Conservation (phyloP, 768 basidiomycete genomes). For the Tricholomella constricta region DNA sequence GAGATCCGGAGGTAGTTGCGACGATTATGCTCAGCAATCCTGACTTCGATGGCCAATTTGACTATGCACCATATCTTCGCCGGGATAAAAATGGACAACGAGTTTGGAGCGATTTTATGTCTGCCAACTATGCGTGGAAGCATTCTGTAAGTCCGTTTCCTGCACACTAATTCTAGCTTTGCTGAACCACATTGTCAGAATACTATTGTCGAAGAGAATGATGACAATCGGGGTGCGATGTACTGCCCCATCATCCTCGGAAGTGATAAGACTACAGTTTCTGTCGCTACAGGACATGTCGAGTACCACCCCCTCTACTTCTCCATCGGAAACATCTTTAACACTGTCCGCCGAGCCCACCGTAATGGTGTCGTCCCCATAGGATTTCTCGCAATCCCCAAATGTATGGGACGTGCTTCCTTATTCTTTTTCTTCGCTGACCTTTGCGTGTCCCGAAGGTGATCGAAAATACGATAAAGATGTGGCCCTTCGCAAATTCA, state of each 20-base stretch:
- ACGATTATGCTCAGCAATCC: neutral
- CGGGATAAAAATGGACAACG: constrained; percentile 15
- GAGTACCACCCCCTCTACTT: too few species aligned
- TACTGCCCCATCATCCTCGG: constrained; percentile 37
- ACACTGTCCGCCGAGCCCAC: constrained; percentile 32
- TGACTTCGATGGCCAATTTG: constrained; percentile 15
- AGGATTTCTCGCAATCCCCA: constrained; percentile 11
- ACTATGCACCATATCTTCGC: constrained; percentile 19
- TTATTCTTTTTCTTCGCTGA: neutral
- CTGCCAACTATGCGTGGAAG: constrained; percentile 25
- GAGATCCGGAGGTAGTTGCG: neutral
- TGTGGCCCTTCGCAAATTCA: constrained; percentile 18
- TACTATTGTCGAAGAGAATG: constrained; percentile 21
- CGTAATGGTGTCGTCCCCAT: constrained; percentile 24
- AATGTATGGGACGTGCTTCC: neutral
- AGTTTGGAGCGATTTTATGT: constrained; percentile 23
- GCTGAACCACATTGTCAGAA: constrained; percentile 27
- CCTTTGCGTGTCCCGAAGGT: neutral
- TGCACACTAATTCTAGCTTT: neutral
- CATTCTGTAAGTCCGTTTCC: constrained; percentile 7
- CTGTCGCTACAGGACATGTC: constrained; percentile 37
- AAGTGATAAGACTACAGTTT: constrained; percentile 40
- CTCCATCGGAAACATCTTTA: constrained; percentile 34
- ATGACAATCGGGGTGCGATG: constrained; percentile 26
- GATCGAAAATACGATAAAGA: neutral